Evolutionary conservation across 1,284 basidiomycete species (phyloP), one percentile per base, ranked within the genome.

Genomic region (Pyrrhoderma noxium): DNA sequence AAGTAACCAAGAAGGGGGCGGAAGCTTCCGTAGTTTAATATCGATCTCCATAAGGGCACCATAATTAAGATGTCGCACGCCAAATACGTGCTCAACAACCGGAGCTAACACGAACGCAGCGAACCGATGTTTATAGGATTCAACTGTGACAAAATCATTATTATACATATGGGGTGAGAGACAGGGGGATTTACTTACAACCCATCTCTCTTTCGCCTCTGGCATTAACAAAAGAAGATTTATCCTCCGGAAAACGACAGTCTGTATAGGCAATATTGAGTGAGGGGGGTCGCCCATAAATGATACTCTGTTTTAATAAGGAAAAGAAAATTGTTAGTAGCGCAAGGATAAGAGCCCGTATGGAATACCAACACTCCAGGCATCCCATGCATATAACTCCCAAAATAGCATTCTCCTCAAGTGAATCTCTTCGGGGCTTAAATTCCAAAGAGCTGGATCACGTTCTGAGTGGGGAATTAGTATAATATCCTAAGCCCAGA

Each of bases 301-400:
- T 66, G 48, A 78, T 63, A 48, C 72, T 70, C 74, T 77, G 36
- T 49, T n/a, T 47, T 18, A 8, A 43, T 37, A 23, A 16, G n/a
- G 35, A 47, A n/a, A 46, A 18, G n/a, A 11, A 11, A 3, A 46
- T 45, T 13, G 8, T 37, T 22, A 40, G 18, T 21, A 31, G 16
- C 21, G 19, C 36, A 18, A 19, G 35, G 9, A 25, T 25, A 42
- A 40, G 44, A 45, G n/a, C 23, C 21, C 54, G 46, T 3, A 7
- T 13, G 45, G 2, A 8, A 18, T 18, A 67, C 73, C 54, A 52
- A 76, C 76, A 47, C 69, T 67, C 72, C 73, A 77, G 3, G 69
- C 64, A 56, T 78, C 76, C 65, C 70, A 73, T 3, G 66, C 66
- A 57, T 69, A 76, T 3, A 79, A 61, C 56, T 80, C 78, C 78